Base-by-base conservation (phyloP, 306 rosid genomes). In the Sechiopsis laciniata region DNA sequence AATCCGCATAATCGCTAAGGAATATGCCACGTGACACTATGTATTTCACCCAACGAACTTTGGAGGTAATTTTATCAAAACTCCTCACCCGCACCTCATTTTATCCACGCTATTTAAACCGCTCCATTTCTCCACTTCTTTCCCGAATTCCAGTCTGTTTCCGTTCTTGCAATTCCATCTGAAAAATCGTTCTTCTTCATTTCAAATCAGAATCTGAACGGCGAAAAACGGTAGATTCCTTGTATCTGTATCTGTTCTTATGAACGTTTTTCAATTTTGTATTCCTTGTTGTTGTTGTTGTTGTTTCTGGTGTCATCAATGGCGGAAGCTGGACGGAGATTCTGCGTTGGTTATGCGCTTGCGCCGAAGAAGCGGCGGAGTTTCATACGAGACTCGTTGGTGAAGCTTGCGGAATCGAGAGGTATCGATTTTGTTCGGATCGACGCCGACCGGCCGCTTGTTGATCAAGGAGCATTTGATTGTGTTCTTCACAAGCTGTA, bases 401-500 rank as follows among this genome's bases (percentile, higher is more conserved):
- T 90, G 14, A 76, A 55, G 19, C 88, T 84, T 0, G 96, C 96
- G 0, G 67, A 69, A 24, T 88, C 97, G 1, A 92, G 88, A 42
- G 96, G 95, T 4, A 57, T 92, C 59, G 83, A 89, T 48, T 92
- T 92, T 21, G 83, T 88, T 0, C 82, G 84, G 57, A 86, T 92
- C 64, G 90, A 89, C 55, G 32, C 55, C 12, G 83, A 64, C 3
- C 67, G 57, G 8, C 17, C 83, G 7, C 82, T 92, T 3, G 83
- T 67, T 13, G 96, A 89, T 81, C 97, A 92, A 72, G 97, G 95
- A 0, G 92, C 92, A 16, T 85, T 92, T 75, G 92, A 92, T 67
- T 86, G 91, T 74, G 71, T 92, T 59, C 89, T 92, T 68, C 97
- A 92, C 85, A 92, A 92, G 78, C 85, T 85, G 58, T 90, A 92